Evolutionary conservation across 139 green algal species (phyloP).

Genomic region (Volvox africanus): DNA sequence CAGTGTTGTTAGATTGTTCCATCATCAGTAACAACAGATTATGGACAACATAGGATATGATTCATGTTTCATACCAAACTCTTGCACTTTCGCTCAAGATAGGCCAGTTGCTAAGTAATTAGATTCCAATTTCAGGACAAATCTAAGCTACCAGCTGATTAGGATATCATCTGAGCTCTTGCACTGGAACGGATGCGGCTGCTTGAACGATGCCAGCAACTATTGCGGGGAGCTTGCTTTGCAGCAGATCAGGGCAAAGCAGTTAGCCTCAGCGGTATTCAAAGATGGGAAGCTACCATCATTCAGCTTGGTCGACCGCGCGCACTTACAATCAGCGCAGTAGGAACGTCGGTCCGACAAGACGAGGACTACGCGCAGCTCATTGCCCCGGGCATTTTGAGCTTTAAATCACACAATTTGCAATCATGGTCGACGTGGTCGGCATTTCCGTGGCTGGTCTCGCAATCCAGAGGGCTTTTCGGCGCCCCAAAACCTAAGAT

Average conservation of each 20-base stretch:
- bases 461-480: slow-evolving; percentile 15
- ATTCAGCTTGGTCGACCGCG: not conserved
- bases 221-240: slow-evolving; percentile 1
- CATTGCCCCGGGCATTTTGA: not conserved
- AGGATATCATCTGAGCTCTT: no score
- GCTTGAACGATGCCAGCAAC: slow-evolving; percentile 3
- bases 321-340: not conserved
- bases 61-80: no score
- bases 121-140: no score
- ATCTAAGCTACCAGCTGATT: no score
- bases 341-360: not conserved
- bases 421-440: not conserved
- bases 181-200: not conserved
- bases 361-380: not conserved
- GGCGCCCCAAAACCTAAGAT: slow-evolving; percentile 7
- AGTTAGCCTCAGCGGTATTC: not conserved
- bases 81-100: no score
- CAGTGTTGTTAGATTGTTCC: no score
- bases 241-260: slow-evolving; percentile 20
- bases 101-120: no score
- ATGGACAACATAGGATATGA: no score
- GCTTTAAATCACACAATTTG: not conserved
- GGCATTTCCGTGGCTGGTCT: not conserved
- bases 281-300: not conserved
- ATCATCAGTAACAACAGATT: no score